These are phyloP conservation scores for Tubosaeta sp. DNA, from an alignment of 768 basidiomycete species.

Conservation along the genomic window DNA sequence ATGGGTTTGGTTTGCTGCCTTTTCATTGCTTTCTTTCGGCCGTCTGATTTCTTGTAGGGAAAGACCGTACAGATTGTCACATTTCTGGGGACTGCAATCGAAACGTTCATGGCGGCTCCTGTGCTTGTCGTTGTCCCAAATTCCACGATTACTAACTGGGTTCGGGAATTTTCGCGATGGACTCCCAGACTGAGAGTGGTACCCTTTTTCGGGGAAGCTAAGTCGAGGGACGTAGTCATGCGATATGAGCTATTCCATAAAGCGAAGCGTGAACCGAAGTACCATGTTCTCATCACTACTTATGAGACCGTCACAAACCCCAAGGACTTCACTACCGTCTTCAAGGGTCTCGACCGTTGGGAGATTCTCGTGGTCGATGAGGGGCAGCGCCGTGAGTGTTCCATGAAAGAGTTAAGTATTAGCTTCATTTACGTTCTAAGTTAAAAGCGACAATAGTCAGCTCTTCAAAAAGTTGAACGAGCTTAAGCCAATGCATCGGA, in stretches of 20 bases:
- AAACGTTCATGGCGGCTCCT: slow-evolving; percentile 61
- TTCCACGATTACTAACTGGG: slow-evolving; percentile 93
- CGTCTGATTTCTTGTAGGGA: slow-evolving; percentile 44
- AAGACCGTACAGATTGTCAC: slow-evolving; percentile 92
- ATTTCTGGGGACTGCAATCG: slow-evolving; percentile 66
- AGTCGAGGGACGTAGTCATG: slow-evolving; percentile 75
- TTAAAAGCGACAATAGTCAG: slow-evolving; percentile 76
- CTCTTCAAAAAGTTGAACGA: slow-evolving; percentile 82
- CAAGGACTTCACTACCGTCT: slow-evolving; percentile 69
- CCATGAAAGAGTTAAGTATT: background rate
- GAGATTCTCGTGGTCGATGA: slow-evolving; percentile 93
- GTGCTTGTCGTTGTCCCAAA: slow-evolving; percentile 93
- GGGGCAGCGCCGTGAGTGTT: slow-evolving; percentile 75
- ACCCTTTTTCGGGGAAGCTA: slow-evolving; percentile 79
- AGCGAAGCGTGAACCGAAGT: slow-evolving; percentile 53
- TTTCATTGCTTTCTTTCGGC: background rate
- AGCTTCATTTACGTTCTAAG: slow-evolving; percentile 37
- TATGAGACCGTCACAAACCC: slow-evolving; percentile 77
- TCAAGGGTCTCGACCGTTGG: slow-evolving; percentile 85
- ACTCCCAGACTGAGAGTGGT: slow-evolving; percentile 70
- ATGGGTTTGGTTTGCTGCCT: slow-evolving; percentile 76
- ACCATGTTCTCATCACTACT: slow-evolving; percentile 89
- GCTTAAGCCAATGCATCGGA: slow-evolving; percentile 69
- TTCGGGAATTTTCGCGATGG: slow-evolving; percentile 84
- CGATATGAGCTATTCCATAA: slow-evolving; percentile 76